Evolutionary conservation across 192 early-diverging fungal species (phyloP), one percentile per base, ranked within the genome.

Genomic region (Backusella parvicylindrica): DNA sequence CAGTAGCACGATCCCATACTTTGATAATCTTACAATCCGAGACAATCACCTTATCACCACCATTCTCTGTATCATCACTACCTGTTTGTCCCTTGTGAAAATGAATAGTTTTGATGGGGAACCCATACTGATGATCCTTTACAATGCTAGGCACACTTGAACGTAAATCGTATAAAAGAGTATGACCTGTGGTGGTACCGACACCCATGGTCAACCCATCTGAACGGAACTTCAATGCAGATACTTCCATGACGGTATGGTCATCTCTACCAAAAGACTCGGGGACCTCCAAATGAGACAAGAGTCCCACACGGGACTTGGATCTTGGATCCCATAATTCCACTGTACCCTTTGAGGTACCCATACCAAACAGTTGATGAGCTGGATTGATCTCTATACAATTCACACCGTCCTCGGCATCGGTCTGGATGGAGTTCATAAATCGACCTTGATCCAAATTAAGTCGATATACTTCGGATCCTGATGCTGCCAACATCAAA

Each of bases 61-160:
- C 89, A 21, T 74, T 80, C 35, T 82, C 84, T 37, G 84, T 82
- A 47, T 84, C 87, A 36, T 85, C 87, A 16, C 64, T 68, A 21
- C 71, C 80, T 23, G 85, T 75, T 2, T 76, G 78, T 53, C 85
- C 83, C 49, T 92, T 89, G 74, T 97, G 93, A 88, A 93, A 97
- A 40, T 87, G 60, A 38, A 99, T 75, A 12, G 81, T 87, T 81
- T 95, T 95, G 78, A 99, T 98, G 32, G 95, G 95, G 78, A 93
- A 90, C 18, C 96, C 96, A 81, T 97, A 99, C 84, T 97, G 95
- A 83, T 99, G 98, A 87, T 99, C 98, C 86, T 98, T 98, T 77
- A 96, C 86, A 63, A 94, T 84, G 73, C 91, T 87, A 9, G 98
- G 98, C 23, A 87, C 83, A 66, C 87, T 88, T 78, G 91, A 88